These are phyloP conservation scores for Arachnomyces sp. DNA, from an alignment of 2,329 filamentous ascomycete genomes.

Conservation along the genomic window DNA sequence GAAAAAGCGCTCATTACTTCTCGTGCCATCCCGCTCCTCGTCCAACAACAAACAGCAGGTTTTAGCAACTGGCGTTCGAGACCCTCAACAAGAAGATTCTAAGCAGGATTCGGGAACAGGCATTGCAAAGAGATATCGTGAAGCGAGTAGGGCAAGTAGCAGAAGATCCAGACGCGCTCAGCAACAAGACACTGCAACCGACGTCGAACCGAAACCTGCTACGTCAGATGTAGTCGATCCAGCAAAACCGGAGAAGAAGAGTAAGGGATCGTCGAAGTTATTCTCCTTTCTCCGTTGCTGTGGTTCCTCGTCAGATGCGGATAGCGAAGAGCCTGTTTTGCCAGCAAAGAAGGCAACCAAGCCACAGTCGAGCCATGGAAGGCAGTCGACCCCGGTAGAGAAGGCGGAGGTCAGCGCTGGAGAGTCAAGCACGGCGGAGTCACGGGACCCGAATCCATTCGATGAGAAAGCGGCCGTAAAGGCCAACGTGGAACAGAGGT, in stretches of 20 bases:
- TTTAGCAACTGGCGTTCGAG: slow-evolving; percentile 25
- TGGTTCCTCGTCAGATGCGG: slow-evolving; percentile 38
- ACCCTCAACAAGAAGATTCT: slow-evolving; percentile 26
- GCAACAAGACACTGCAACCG: slow-evolving; percentile 22
- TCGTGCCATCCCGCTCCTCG: slow-evolving; percentile 32
- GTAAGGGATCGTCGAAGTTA: slow-evolving; percentile 32
- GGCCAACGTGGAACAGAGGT: slow-evolving; percentile 21
- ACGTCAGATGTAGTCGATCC: slow-evolving; percentile 24
- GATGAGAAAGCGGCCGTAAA: slow-evolving; percentile 33
- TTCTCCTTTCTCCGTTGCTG: slow-evolving; percentile 45
- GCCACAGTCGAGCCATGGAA: slow-evolving; percentile 28
- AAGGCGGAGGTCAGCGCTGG: slow-evolving; percentile 31
- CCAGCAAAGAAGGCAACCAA: slow-evolving; percentile 41
- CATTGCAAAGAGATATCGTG: slow-evolving; percentile 55
- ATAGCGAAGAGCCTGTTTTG: slow-evolving; percentile 32
- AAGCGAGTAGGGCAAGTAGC: slow-evolving; percentile 61
- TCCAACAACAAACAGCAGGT: slow-evolving; percentile 30
- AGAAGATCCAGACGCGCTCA: slow-evolving; percentile 32
- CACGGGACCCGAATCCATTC: slow-evolving; percentile 28
- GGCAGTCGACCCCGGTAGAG: slow-evolving; percentile 29
- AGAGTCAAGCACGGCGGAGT: slow-evolving; percentile 34
- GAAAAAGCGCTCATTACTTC: slow-evolving; percentile 30
- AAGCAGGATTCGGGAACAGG: slow-evolving; percentile 62
- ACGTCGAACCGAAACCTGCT: slow-evolving; percentile 25
- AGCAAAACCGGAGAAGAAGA: slow-evolving; percentile 33